Evolutionary conservation across 208 protist species (phyloP).

Genomic region (Acanthamoeba sp.): DNA sequence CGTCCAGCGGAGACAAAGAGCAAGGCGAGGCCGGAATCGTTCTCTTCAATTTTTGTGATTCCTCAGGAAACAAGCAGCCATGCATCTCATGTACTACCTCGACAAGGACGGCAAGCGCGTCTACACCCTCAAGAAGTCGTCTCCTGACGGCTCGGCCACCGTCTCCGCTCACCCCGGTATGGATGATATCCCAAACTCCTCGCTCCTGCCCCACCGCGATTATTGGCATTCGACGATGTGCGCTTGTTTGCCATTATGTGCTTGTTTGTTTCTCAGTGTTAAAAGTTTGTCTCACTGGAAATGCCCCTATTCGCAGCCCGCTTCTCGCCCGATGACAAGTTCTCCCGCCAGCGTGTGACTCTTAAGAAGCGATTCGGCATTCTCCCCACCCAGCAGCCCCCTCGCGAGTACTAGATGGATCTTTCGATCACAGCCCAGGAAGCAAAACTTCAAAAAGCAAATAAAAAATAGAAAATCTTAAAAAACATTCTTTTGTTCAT

Average conservation of each 20-base stretch:
- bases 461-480: not conserved
- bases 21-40: not conserved
- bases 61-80: constrained; percentile 61
- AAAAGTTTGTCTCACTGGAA: not conserved
- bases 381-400: constrained; percentile 90
- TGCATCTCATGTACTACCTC: constrained; percentile 92
- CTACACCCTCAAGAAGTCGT: constrained; percentile 89
- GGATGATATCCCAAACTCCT: not conserved
- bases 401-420: constrained; percentile 57
- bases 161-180: constrained; percentile 83
- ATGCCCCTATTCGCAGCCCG: constrained; percentile 83
- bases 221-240: no score
- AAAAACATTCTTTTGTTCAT: not conserved
- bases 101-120: constrained; percentile 87
- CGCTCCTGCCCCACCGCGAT: no score
- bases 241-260: no score
- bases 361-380: constrained; percentile 92
- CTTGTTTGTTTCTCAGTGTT: no score
- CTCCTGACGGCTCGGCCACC: constrained; percentile 68
- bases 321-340: constrained; percentile 94
- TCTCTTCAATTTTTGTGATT: not conserved
- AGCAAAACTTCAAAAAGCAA: not conserved
- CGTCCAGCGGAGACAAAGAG: not conserved
- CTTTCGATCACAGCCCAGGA: not conserved
- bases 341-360: constrained; percentile 90